Evolutionary conservation across 306 rosid species (phyloP).

Genomic region (Bauhinia variegata): DNA sequence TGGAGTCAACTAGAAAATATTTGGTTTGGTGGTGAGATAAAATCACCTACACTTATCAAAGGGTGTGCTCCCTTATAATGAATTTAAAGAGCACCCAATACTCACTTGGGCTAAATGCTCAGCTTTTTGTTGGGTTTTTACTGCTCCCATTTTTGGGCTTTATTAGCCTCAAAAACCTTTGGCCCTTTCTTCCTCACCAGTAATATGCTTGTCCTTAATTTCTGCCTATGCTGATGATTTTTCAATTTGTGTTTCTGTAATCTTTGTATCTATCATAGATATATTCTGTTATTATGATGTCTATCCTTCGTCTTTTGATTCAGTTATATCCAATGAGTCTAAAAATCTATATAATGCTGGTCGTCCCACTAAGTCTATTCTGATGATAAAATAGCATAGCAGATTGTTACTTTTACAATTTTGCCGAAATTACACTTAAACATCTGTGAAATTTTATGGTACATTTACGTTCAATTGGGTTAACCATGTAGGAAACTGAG

Average conservation of each 20-base stretch:
- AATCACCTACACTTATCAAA: neutral
- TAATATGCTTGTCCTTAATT: neutral
- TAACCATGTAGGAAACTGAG: no score
- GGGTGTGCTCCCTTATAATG: neutral
- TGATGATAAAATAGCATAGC: no score
- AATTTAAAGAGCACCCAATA: neutral
- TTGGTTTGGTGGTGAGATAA: neutral
- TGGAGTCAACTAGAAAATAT: neutral
- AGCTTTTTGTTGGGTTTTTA: neutral
- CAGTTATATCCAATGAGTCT: no score
- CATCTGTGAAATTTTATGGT: neutral
- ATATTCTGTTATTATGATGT: no score
- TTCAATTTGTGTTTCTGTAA: no score
- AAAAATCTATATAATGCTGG: no score
- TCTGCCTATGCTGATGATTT: neutral
- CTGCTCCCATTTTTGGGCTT: no score
- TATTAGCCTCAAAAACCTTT: neutral
- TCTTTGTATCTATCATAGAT: no score
- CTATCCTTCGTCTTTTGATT: no score
- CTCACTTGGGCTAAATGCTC: neutral
- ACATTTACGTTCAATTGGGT: neutral
- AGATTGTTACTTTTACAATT: no score
- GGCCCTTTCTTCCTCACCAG: neutral
- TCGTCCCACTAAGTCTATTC: no score
- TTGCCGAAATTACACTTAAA: no score